Percentiles rank a stretch among this genome's conserved stretches.
Conservation (phyloP, 805 yeast genomes). For the Lipomyces lipofer region DNA sequence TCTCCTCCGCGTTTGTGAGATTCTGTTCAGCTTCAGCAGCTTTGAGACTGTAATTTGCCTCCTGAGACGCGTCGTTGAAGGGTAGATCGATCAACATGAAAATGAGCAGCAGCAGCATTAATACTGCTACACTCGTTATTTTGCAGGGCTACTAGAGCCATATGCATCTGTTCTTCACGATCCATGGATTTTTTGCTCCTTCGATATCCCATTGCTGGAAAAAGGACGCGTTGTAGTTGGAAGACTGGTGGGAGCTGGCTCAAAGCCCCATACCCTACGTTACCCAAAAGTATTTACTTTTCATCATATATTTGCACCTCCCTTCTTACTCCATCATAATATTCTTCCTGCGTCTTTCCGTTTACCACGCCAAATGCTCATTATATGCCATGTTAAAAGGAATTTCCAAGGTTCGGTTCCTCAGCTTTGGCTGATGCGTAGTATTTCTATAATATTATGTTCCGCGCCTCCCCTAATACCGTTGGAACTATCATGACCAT, state of each 20-base stretch:
- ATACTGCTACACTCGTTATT: neutral
- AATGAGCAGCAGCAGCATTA: constrained; percentile 1
- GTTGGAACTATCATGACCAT: too few species aligned
- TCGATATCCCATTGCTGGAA: neutral
- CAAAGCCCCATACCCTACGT: neutral
- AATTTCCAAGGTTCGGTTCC: too few species aligned
- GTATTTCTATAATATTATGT: too few species aligned
- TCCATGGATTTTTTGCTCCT: neutral
- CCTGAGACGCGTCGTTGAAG: neutral
- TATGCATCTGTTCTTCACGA: neutral
- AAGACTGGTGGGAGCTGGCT: neutral
- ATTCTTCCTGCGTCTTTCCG: too few species aligned
- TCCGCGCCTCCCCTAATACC: too few species aligned
- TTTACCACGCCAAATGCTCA: too few species aligned
- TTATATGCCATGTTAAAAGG: too few species aligned
- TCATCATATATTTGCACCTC: too few species aligned
- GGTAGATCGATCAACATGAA: neutral
- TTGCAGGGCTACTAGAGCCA: neutral
- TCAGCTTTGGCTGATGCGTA: too few species aligned
- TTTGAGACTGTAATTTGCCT: neutral
- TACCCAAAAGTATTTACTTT: too few species aligned
- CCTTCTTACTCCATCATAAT: too few species aligned
- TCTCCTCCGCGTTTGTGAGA: neutral
- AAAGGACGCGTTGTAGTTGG: neutral
- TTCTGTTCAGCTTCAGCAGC: neutral